Evolutionary conservation across 495 filamentous ascomycete genomes (phyloP).

Genomic region (Penicillium manginii): DNA sequence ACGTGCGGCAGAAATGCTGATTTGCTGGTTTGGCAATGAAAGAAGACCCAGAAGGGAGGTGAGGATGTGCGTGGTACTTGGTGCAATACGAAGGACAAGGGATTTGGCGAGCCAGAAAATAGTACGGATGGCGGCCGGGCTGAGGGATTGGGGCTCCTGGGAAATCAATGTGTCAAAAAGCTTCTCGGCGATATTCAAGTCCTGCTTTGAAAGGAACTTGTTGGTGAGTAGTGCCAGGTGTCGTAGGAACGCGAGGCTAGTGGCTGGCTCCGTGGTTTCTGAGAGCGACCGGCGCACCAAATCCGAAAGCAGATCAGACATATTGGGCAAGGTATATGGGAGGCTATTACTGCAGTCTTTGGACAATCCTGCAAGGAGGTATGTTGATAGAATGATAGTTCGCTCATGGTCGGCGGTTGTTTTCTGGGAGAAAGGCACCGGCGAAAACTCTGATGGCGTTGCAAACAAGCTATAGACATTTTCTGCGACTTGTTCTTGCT

Average conservation of each 20-base stretch:
- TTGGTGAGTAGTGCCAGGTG: constrained; percentile 67
- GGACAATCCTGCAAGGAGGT: constrained; percentile 62
- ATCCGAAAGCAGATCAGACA: constrained; percentile 43
- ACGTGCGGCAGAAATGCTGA: constrained; percentile 55
- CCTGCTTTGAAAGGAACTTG: constrained; percentile 61
- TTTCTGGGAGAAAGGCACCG: constrained; percentile 44
- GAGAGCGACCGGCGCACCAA: constrained; percentile 41
- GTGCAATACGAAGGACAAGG: constrained; percentile 52
- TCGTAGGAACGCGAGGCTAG: constrained; percentile 57
- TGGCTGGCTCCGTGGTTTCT: constrained; percentile 38
- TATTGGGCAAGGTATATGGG: constrained; percentile 39
- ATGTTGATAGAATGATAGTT: constrained; percentile 64
- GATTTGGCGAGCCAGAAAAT: constrained; percentile 61
- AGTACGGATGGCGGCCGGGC: constrained; percentile 38
- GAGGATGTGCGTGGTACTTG: constrained; percentile 51
- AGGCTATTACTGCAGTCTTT: constrained; percentile 36
- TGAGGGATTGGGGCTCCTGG: constrained; percentile 21
- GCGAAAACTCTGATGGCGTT: constrained; percentile 33
- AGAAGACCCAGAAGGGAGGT: constrained; percentile 59
- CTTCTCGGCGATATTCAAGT: constrained; percentile 37
- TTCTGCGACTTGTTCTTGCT: constrained; percentile 57
- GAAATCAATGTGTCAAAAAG: constrained; percentile 42
- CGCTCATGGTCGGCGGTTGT: constrained; percentile 41
- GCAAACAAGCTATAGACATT: constrained; percentile 63
- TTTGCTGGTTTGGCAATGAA: constrained; percentile 41